Evolutionary conservation across 2,329 filamentous ascomycete species (phyloP), one percentile per base, ranked within the genome.

Genomic region (Penicillium fuscoglaucum): DNA sequence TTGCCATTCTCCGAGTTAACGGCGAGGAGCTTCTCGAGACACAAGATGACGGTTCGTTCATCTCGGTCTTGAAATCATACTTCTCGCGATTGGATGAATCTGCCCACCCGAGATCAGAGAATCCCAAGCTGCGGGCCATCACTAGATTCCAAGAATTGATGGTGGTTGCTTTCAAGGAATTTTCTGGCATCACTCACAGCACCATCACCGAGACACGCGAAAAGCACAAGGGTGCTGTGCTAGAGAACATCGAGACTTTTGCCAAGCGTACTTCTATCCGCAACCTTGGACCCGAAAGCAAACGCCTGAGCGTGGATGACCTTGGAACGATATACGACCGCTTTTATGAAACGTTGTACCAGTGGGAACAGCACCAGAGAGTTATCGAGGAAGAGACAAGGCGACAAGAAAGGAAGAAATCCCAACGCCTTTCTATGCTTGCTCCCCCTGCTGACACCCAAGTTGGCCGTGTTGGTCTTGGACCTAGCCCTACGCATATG

Each of bases 161-260:
- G 93, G 95, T 99, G 3, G 95, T 98, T 21, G 95, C 95, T 0
- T 99, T 99, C 79, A 98, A 97, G 68, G 95, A 99, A 71, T 99
- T 99, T 71, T 90, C 93, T 0, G 91, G 88, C 41, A 96, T 99
- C 66, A 99, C 95, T 0, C 93, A 99, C 72, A 89, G 87, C 70
- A 96, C 89, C 51, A 93, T 99, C 60, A 90, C 89, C 0, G 95
- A 98, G 65, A 84, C 96, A 70, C 87, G 95, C 24, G 82, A 90
- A 41, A 96, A 93, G 76, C 96, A 98, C 76, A 98, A 98, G 76
- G 91, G 95, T 70, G 89, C 90, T 0, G 95, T 99, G 33, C 82
- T 99, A 56, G 92, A 92, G 73, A 97, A 93, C 65, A 98, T 99
- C 70, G 95, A 98, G 78, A 96, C 87, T 67, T 99, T 99, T 71